Evolutionary conservation across 169 alveolate genomes (phyloP), one percentile per base, ranked within the genome.

Genomic region (Theileria orientalis): DNA sequence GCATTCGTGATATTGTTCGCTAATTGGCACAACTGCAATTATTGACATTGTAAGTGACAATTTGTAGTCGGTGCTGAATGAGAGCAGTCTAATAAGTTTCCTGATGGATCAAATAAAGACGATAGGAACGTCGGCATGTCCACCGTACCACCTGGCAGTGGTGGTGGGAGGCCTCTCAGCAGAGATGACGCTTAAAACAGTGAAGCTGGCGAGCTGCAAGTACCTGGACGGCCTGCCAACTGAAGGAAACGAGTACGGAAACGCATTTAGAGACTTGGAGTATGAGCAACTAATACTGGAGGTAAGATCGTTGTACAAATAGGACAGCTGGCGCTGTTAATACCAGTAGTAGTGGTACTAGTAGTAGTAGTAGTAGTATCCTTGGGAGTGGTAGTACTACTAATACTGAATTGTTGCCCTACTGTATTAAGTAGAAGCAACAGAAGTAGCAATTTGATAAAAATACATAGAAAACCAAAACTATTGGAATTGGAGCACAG

Each of bases 71-170:
- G 74, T 92, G 61, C 71, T 92, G 69, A 84, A 91, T 72, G 88
- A 80, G 63, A 80, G 73, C 46, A 79, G 70, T n/a, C 72, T 93
- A 30, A 44, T 42, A 23, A 83, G 73, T 13, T 93, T 91, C 76
- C 73, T 93, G 40, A 77, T 87, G 64, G 91, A 93, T 13, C 83
- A 87, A 75, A 77, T 93, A 21, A 73, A 74, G 61, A 85, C 82
- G 61, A 84, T 93, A 23, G 97, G 97, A 14, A 93, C 97, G 7
- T 90, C 97, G 0, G 97, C 96, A 13, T 93, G 97, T 80, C 97
- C 97, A 8, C 97, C 97, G 62, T 93, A 93, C 74, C 97, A 93
- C 79, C 83, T 93, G 51, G 97, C 95, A 25, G 69, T 93, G 3
- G 97, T 92, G 32, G 84, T 93, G 19, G 93, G 96, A 13, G 97